A percentile compares a stretch with the other conserved stretches of the same genome.
These are phyloP conservation scores for Solanum ossicruentum DNA, from an alignment of 257 asterid species.

Conservation along the genomic window DNA sequence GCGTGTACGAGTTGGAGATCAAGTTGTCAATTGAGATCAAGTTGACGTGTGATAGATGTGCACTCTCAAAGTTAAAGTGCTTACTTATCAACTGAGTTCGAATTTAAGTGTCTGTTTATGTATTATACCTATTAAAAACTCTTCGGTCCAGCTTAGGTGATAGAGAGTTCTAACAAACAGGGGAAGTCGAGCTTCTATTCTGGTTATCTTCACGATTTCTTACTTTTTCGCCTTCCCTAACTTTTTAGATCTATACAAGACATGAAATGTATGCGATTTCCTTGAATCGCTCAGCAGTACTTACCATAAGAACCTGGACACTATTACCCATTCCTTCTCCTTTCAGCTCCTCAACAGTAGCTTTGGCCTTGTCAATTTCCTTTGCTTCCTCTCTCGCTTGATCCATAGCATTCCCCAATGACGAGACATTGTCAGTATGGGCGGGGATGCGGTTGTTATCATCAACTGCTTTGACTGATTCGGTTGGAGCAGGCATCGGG, in stretches of 20 bases:
- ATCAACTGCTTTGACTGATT: constrained; percentile 3
- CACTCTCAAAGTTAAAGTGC: not conserved
- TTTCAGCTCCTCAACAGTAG: constrained; percentile 42
- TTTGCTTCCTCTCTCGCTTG: constrained; percentile 61
- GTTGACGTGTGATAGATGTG: not conserved
- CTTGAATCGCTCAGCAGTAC: not conserved
- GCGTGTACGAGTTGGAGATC: not conserved
- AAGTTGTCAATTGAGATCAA: not conserved
- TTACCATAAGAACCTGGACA: constrained; percentile 67
- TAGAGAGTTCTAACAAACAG: not conserved
- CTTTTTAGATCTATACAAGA: not conserved
- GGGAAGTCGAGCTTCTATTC: not conserved
- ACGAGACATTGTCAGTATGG: constrained; percentile 30
- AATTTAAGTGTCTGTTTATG: not conserved
- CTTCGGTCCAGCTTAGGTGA: not conserved
- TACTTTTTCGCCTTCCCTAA: not conserved
- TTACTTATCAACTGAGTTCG: not conserved
- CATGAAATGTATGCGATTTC: not conserved
- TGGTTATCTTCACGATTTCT: not conserved
- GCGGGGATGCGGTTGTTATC: constrained; percentile 1
- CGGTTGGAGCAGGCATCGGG: constrained; percentile 10
- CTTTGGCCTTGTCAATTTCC: constrained; percentile 48
- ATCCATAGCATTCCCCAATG: constrained; percentile 47
- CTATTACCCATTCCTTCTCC: constrained; percentile 77
- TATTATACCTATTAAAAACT: not conserved